Base-by-base conservation (phyloP, 352 stramenopile genomes). In the Pythium sukuiense region DNA sequence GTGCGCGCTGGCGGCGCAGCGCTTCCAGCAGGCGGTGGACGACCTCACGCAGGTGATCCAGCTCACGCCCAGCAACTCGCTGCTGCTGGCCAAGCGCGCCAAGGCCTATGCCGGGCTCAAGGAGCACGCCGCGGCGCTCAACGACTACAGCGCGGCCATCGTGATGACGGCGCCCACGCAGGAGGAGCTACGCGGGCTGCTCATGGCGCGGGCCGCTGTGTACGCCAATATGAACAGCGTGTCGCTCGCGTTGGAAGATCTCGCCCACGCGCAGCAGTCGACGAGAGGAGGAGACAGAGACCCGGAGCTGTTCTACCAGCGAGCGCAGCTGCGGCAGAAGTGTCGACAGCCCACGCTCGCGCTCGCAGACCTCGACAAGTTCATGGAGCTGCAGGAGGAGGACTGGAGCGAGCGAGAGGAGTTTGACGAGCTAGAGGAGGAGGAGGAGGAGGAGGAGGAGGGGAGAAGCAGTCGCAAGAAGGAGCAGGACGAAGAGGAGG, bases 11-110 rank as follows among this genome's bases (percentile, higher is more conserved):
- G 63, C 67, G 2, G 74, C 81, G 48, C 66, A 83, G 8, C 76
- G 80, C 61, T 93, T 81, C 63, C 73, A 86, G 48, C 63, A 74
- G 6, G 85, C 85, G 0, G 86, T 93, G 30, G 81, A 95, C 39
- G 87, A 95, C 68, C 77, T 92, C 16, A 86, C 81, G 2, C 56
- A 66, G 18, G 77, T 93, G 24, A 92, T 95, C 68, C 64, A 79
- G 12, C 71, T 85, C 64, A 91, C 82, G 14, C 86, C 86, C 6
- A 80, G 77, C 73, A 88, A 84, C 60, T 59, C 80, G 3, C 74
- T 91, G 53, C 72, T 95, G 27, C 87, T 90, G 45, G 75, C 82
- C 3, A 86, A 87, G 57, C 79, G 86, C 24, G 86, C 81, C 11
- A 79, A 81, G 55, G 82, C 84, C 4, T 89, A 80, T 55, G 83